Base-by-base conservation (phyloP, 371 early-diverging fungal species). In the Phascolomyces articulosus region DNA sequence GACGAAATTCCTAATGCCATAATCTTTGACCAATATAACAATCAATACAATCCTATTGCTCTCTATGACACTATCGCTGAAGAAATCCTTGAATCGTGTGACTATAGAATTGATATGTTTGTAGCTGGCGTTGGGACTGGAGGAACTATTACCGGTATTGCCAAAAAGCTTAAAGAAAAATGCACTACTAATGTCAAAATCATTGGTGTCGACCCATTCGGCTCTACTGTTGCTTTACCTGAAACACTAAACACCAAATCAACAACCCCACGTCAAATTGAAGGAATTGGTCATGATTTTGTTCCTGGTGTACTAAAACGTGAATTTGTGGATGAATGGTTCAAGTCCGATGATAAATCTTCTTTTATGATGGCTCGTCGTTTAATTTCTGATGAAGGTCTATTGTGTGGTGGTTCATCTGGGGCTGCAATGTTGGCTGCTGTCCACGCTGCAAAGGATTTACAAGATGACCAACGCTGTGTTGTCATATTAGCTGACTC, bases 221-320 rank as follows among this genome's bases (percentile, higher is more conserved):
- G 96, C 40, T 96, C 97, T 21, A 94, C 96, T 70, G 85, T 98
- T 47, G 98, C 98, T 21, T 84, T 83, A 59, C 96, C 96, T 40
- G 93, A 94, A 40, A 70, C 84, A n/a, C 85, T 96, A 56, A 95
- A 96, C 83, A 68, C 75, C 7, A 72, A 73, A 6, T 79, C 68
- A 20, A 77, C 77, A 16, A 72, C 80, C 11, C 34, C 11, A 26
- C 89, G 90, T 72, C 83, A 88, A 78, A 96, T 97, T 21, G 98
- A 98, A 84, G 99, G 98, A 56, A 96, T 98, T 55, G 98, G 99
- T 34, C 96, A 98, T 71, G 98, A 98, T 77, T 98, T 97, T 74
- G 87, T 98, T 64, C 98, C 99, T 29, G 89, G 95, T 48, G 95
- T 91, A 20, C 76, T 98, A 60, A 91, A 97, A 62, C 90, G 94